Conservation (phyloP, 192 early-diverging fungal species). For the Backusella luteola region DNA sequence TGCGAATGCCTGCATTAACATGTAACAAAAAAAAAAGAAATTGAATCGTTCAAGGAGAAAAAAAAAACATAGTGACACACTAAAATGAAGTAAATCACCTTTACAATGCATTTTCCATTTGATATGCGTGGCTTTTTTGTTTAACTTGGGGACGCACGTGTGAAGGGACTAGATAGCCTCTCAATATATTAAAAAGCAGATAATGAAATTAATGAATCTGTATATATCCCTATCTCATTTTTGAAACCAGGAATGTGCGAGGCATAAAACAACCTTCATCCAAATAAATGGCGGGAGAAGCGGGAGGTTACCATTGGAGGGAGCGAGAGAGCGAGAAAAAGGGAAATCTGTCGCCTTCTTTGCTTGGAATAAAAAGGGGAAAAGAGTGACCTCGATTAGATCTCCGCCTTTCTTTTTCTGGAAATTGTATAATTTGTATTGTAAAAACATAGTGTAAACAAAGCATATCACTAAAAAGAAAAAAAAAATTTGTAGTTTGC, state of each 20-base stretch:
- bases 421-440: background rate
- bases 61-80: background rate
- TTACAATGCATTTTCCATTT: background rate
- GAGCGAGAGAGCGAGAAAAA: background rate
- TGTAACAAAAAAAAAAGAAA: background rate
- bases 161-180: background rate
- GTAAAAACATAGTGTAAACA: background rate
- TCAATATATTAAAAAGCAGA: background rate
- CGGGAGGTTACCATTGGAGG: background rate
- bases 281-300: background rate
- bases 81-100: background rate
- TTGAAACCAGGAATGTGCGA: background rate
- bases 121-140: background rate
- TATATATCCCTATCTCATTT: background rate
- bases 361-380: background rate
- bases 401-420: background rate
- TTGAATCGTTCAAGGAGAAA: background rate
- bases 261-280: background rate
- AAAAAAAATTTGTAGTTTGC: background rate
- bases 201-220: background rate
- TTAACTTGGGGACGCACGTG: background rate
- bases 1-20: background rate
- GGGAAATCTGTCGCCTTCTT: background rate
- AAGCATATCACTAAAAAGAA: background rate
- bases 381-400: background rate